phyloP scores from a whole-genome alignment of 2,329 filamentous ascomycete species.

The Neurospora sp. region DNA sequence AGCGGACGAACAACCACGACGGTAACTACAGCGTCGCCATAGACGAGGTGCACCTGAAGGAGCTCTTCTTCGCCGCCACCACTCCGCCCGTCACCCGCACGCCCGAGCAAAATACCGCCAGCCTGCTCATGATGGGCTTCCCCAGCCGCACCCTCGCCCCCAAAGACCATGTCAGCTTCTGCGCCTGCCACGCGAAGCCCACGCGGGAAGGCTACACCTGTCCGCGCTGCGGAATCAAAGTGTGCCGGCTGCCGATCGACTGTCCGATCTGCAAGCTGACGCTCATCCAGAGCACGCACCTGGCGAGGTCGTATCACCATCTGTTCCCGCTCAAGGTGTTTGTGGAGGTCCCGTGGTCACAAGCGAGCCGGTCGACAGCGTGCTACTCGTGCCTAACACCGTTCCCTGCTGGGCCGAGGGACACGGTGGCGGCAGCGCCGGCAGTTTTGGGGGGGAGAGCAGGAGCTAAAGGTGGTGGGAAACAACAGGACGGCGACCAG shows the following conservation, averaged over 20 bases:
- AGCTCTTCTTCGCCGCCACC: conserved; percentile 80
- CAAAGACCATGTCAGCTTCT: conserved; percentile 57
- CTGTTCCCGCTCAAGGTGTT: conserved; percentile 85
- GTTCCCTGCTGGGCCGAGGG: conserved; percentile 49
- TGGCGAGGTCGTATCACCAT: conserved; percentile 89
- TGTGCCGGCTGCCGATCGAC: conserved; percentile 81
- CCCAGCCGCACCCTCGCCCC: conserved; percentile 73
- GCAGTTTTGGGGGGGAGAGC: conserved; percentile 2
- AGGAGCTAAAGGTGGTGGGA: conserved; percentile 9
- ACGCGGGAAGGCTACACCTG: conserved; percentile 81
- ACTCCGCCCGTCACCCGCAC: conserved; percentile 78
- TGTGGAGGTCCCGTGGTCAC: conserved; percentile 77
- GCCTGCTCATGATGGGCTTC: conserved; percentile 95
- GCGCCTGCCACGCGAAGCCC: conserved; percentile 81
- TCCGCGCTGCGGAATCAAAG: conserved; percentile 77
- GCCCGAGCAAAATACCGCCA: conserved; percentile 43
- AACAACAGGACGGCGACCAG: conserved; percentile 4
- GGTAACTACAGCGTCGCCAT: conserved; percentile 73
- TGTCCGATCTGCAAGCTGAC: conserved; percentile 88
- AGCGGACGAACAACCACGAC: conserved; percentile 72
- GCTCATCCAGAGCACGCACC: conserved; percentile 84
- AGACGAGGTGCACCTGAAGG: conserved; percentile 77
- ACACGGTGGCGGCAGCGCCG: conserved; percentile 8
- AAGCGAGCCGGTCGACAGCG: conserved; percentile 49
- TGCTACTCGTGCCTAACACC: conserved; percentile 70